phyloP scores from a whole-genome alignment of 352 stramenopile genomes.

The Phytophthora chlamydospora region DNA sequence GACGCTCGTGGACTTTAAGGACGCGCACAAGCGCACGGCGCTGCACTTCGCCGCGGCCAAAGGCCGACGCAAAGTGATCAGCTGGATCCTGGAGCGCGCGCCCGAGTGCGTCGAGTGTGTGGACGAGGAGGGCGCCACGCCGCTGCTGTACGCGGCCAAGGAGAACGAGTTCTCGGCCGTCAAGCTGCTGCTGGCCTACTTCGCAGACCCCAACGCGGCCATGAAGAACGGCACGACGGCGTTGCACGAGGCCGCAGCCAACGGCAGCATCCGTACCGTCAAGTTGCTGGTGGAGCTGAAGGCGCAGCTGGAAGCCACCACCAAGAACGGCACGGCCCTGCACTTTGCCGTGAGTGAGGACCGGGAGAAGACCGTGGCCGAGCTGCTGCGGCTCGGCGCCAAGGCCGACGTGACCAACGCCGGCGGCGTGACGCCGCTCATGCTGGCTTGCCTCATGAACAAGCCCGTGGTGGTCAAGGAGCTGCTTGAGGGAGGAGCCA shows the following conservation, averaged over 20 bases:
- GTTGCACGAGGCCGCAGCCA: conserved; percentile 75
- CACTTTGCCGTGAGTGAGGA: conserved; percentile 86
- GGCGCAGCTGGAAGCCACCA: conserved; percentile 60
- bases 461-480: conserved; percentile 66
- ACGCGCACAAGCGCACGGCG: conserved; percentile 81
- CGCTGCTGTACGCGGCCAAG: conserved; percentile 74
- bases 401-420: conserved; percentile 72
- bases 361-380: conserved; percentile 76
- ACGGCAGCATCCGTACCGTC: conserved; percentile 65
- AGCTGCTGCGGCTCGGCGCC: conserved; percentile 62
- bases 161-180: conserved; percentile 80
- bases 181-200: conserved; percentile 65
- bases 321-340: conserved; percentile 75
- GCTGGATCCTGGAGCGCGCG: conserved; percentile 69
- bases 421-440: conserved; percentile 75
- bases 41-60: conserved; percentile 84
- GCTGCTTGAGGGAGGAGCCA: conserved; percentile 56
- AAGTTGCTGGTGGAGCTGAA: conserved; percentile 64
- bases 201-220: conserved; percentile 56
- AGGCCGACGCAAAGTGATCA: conserved; percentile 76
- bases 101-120: conserved; percentile 63
- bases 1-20: conserved; percentile 77
- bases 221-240: conserved; percentile 68
- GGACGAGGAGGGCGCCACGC: conserved; percentile 76
- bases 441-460: conserved; percentile 82